Base-by-base conservation (phyloP, 1,139 yeast genomes). In the Nakaseomyces nivariensis region DNA sequence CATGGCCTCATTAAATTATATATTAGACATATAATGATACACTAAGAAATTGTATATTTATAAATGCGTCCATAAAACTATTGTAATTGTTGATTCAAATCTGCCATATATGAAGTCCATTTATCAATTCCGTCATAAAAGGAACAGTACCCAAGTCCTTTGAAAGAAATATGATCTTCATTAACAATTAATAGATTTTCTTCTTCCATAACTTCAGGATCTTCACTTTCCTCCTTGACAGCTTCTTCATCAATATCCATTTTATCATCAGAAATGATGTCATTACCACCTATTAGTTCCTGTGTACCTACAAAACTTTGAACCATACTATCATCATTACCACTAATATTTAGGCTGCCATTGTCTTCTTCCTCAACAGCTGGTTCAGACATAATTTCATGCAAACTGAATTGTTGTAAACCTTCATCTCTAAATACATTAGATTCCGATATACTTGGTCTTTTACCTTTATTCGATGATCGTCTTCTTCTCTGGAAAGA, bases 391-490 rank as follows among this genome's bases (percentile, higher is more conserved):
- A 64, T 56, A 25, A 64, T 60, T 44, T 66, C 70, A 43, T 61
- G 62, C 36, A 66, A 52, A 47, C 59, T 62, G 38, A 58, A 62
- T 44, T 65, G 66, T 38, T 61, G 66, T 13, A 65, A 46, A 4
- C 67, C 67, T 51, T 64, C 66, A 41, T 65, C 67, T 47, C 59
- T 62, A 10, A 65, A 49, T 58, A 64, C 62, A 8, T 57, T 55
- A 1, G 67, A 53, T 29, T 63, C 67, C 3, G 61, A 54, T 17
- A 62, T 49, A 44, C 65, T 63, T 5, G 68, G 62, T 41, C 66
- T 57, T 36, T 60, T 59, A 24, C 51, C 54, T 31, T 59, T 57
- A 37, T 56, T 57, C 7, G 64, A 59, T 24, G 62, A 59, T 26
- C 65, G 53, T 49, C 67, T 59, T 45, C 60, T 56, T 43, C 56